phyloP scores from a whole-genome alignment of 805 yeast species.

The Saturnispora bothae region DNA sequence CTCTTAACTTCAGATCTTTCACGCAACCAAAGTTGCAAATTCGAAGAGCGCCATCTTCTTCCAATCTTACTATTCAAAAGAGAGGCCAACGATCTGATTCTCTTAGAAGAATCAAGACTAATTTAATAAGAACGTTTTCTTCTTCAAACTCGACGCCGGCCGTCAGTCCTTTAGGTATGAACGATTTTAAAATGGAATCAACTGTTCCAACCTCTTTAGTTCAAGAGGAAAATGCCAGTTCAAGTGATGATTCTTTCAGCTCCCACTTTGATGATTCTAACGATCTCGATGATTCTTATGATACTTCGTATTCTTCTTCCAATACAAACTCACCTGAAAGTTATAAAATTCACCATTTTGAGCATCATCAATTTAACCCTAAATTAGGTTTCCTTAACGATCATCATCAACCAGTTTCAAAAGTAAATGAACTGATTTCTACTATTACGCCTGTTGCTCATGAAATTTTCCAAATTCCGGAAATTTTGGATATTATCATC shows the following conservation, averaged over 20 bases:
- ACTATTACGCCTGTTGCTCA: background rate
- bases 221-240: background rate
- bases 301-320: conserved; percentile 1
- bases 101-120: conserved; percentile 1
- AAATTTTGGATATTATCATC: conserved; percentile 53
- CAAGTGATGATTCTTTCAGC: background rate
- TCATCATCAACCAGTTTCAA: too few relatives aligned
- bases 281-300: conserved; percentile 2
- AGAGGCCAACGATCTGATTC: background rate
- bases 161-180: background rate
- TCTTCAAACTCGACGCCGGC: background rate
- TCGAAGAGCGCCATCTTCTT: background rate
- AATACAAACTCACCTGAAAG: conserved; percentile 5
- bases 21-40: conserved; percentile 11
- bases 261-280: background rate
- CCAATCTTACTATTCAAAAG: background rate
- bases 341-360: background rate
- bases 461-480: conserved; percentile 62
- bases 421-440: too few relatives aligned
- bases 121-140: background rate
- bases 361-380: background rate
- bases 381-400: conserved; percentile 4
- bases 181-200: background rate
- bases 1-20: conserved; percentile 17
- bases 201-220: background rate